Evolutionary conservation across 2,329 filamentous ascomycete genomes (phyloP).

Genomic region (Diplocarpon rosae): DNA sequence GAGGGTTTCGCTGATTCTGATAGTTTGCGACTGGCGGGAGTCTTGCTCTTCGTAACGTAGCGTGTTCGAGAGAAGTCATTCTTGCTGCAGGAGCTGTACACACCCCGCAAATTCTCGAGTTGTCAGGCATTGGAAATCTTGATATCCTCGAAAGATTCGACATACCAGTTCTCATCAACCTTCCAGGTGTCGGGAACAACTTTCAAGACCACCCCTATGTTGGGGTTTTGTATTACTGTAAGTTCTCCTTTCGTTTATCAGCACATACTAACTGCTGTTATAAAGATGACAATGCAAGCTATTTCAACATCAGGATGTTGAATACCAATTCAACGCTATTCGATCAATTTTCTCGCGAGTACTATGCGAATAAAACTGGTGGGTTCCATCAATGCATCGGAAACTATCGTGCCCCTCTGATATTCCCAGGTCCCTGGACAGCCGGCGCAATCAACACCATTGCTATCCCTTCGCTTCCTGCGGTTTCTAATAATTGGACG

Average conservation of each 20-base stretch:
- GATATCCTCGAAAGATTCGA: constrained; percentile 30
- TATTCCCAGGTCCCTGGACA: constrained; percentile 17
- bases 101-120: constrained; percentile 36
- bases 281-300: constrained; percentile 16
- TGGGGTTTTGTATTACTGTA: constrained; percentile 20
- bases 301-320: constrained; percentile 15
- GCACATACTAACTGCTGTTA: constrained; percentile 1
- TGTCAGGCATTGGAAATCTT: constrained; percentile 34
- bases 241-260: not conserved
- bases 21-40: constrained; percentile 18
- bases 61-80: constrained; percentile 41
- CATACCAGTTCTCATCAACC: constrained; percentile 41
- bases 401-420: not conserved
- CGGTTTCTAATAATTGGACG: constrained; percentile 14
- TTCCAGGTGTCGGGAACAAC: constrained; percentile 52
- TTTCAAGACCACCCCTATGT: constrained; percentile 40
- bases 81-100: constrained; percentile 36
- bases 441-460: constrained; percentile 22
- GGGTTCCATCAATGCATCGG: no score
- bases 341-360: constrained; percentile 15
- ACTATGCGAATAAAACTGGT: constrained; percentile 22
- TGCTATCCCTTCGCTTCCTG: constrained; percentile 19
- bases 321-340: constrained; percentile 12
- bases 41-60: constrained; percentile 12
- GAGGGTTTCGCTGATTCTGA: not conserved